Percentiles rank a stretch among this genome's conserved stretches.
Evolutionary conservation across 257 asterid species (phyloP).

Genomic region (Eucommia ulmoides): DNA sequence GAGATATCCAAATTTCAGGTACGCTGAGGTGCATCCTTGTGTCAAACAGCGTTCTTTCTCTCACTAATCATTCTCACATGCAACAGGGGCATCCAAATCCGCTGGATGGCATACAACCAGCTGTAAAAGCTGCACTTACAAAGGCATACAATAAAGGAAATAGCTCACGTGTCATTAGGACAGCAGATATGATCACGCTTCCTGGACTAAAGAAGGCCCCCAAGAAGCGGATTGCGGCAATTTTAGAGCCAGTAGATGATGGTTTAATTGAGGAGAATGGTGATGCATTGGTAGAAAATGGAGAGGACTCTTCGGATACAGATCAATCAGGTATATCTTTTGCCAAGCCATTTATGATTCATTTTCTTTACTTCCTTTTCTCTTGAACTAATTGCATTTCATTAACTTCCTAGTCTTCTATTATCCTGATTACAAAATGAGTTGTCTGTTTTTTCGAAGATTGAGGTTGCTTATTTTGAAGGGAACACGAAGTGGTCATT

Average conservation of each 20-base stretch:
- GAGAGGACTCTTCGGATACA: constrained; percentile 51
- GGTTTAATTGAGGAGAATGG: constrained; percentile 31
- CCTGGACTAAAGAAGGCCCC: constrained; percentile 87
- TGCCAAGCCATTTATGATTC: constrained; percentile 1
- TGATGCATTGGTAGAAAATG: constrained; percentile 38
- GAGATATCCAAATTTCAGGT: constrained; percentile 94
- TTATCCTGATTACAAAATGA: background rate
- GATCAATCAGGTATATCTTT: constrained; percentile 58
- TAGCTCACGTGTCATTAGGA: constrained; percentile 61
- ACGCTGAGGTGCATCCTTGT: background rate
- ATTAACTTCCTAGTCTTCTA: background rate
- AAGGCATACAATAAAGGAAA: constrained; percentile 89
- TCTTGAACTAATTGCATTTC: background rate
- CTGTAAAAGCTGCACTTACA: constrained; percentile 82
- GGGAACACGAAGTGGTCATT: background rate
- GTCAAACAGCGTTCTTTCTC: background rate
- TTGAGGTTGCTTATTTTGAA: background rate
- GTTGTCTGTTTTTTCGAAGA: background rate
- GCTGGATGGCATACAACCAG: constrained; percentile 76
- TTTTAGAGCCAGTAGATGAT: constrained; percentile 81
- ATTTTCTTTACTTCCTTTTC: background rate
- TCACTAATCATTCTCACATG: background rate
- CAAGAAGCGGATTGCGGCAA: constrained; percentile 84
- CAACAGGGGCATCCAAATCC: constrained; percentile 75
- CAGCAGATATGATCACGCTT: constrained; percentile 79